Evolutionary conservation across 352 stramenopile species (phyloP), one percentile per base, ranked within the genome.

Genomic region (Phytophthora foliorum): DNA sequence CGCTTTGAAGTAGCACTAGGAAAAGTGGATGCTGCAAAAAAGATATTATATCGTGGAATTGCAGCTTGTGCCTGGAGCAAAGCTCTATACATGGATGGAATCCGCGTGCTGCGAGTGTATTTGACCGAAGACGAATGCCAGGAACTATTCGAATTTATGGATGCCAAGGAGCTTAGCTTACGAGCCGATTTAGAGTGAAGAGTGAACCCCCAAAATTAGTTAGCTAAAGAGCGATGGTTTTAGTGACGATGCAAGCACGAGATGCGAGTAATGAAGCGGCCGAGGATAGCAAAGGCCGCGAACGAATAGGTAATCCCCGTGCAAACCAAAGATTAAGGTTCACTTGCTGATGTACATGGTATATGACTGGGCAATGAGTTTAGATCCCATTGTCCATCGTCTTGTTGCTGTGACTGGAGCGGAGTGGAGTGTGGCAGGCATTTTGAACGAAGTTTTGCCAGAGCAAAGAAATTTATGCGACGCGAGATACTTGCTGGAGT

Each of bases 31-130:
- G 70, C 69, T 9, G 85, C 87, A 17, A 87, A 81, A 32, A 91
- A 89, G 39, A 73, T 95, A 4, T 82, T 94, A 45, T 94, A 95
- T 32, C 86, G 89, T 34, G 87, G 75, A 19, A 64, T 96, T 51
- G 77, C 77, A 24, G 82, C 77, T 6, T 92, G 84, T 62, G 81
- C 87, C 32, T 96, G 89, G 89, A 94, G 87, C 60, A 96, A 95
- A 49, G 65, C 65, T 22, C 56, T 96, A 32, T 94, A 93, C 54
- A 63, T 91, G 51, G 87, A 93, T 50, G 84, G 82, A 0, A 53
- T 94, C 11, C 69, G 77, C 9, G 45, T 93, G 13, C 56, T 94
- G 14, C 82, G 89, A 14, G 61, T 82, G 19, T 96, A 93, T 57
- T 57, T 96, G 64, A 89, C 39, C 25, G 67, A 76, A 24, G 69